Base-by-base conservation (phyloP, 768 basidiomycete genomes). In the Boletellus emodensis region DNA sequence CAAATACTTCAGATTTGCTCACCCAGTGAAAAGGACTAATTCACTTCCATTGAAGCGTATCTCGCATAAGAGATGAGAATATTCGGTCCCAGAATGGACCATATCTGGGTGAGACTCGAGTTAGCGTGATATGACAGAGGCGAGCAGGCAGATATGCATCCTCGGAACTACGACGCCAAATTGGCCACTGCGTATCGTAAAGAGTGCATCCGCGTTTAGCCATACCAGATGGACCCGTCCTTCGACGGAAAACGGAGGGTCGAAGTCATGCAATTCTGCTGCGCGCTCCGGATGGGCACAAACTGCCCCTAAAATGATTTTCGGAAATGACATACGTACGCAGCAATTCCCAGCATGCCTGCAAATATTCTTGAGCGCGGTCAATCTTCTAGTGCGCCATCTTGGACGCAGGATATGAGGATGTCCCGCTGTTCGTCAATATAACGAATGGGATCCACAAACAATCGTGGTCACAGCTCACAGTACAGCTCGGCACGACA, bases 171-270 rank as follows among this genome's bases (percentile, higher is more conserved):
- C 47, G 1, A 38, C 51, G 2, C 42, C 40, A 39, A 54, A 59
- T 28, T 44, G 37, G 12, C 59, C 56, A 33, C 53, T 58, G 12
- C 46, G 49, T 41, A 56, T 44, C 28, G 49, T 43, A 12, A 12
- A 10, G 2, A 63, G 10, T 2, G 8, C 9, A 2, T 12, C 34
- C 3, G 22, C 51, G 0, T 54, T 35, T 20, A 57, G 62, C 61
- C 61, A 61, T 26, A 63, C 48, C 1, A 51, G 51, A 11, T 51
- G 7, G 4, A 46, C 40, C 61, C 61, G 61, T 26, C 59, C 61
- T 26, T 52, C 53, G 6, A 5, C 34, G 5, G 49, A 54, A 15
- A 37, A 48, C 4, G 59, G 54, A 7, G 54, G 39, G 0, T 56
- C 62, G 1, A 63, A 56, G 10, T 41, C 46, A 15, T 20, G 26